Evolutionary conservation across 352 stramenopile species (phyloP), one percentile per base, ranked within the genome.

Genomic region (Aphanomyces stellatus): DNA sequence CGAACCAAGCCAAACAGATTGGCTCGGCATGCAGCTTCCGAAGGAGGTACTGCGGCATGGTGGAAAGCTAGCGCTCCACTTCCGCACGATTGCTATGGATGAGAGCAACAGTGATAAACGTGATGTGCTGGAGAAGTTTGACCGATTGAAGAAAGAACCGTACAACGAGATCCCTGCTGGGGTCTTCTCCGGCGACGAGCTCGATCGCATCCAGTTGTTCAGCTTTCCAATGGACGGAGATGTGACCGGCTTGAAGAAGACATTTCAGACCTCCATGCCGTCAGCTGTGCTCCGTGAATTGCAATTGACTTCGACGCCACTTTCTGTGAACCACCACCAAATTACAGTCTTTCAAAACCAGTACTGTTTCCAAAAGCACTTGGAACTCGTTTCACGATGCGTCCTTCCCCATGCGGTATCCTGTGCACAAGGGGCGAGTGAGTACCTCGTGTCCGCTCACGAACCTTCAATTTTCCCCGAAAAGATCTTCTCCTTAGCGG

Each of bases 401-500:
- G 25, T 59, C 8, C 27, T 57, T 19, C 17, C 43, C 11, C 13
- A 30, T 4, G 40, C 41, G 37, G 19, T 2, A 31, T 22, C 5
- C 22, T 6, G 57, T 28, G 41, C 33, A n/a, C 10, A 42, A 7
- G 49, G 28, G 28, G 42, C 19, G 8, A 31, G 10, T 15, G n/a
- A 22, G 49, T 67, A 51, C 34, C 10, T 41, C n/a, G 41, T 67
- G 40, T 59, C 60, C 8, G 41, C 60, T 8, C 60, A 67, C 28
- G 43, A 42, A 28, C 31, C 43, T 4, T 15, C 30, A 11, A 51
- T 59, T 19, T 57, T 67, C 33, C 60, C 60, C 19, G 41, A 67
- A 30, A 67, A 67, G 24, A 15, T 67, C n/a, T 67, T 67, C 28
- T 67, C 60, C 28, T 41, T 67, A 8, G 60, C 60, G 8, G 57